phyloP scores from a whole-genome alignment of 495 filamentous ascomycete species.

The Massariosphaeria phaeospora region DNA sequence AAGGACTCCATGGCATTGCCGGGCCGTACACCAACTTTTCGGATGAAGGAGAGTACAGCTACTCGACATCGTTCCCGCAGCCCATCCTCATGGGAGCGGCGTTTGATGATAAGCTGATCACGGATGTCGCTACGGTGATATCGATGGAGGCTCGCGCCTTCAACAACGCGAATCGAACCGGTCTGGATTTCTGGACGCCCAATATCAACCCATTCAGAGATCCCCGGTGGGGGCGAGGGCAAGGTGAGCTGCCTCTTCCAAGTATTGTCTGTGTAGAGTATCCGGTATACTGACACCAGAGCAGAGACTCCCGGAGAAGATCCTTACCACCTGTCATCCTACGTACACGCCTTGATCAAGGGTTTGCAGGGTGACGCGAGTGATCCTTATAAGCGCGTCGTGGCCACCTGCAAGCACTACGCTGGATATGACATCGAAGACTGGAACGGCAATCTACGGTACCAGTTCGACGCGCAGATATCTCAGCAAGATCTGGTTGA shows the following conservation, averaged over 20 bases:
- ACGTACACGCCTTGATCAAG: conserved; percentile 55
- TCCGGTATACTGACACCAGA: neutral
- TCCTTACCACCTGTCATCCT: conserved; percentile 52
- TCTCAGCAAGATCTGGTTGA: conserved; percentile 53
- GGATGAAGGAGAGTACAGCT: conserved; percentile 49
- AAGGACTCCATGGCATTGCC: conserved; percentile 57
- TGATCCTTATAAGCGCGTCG: conserved; percentile 49
- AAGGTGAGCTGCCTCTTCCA: conserved; percentile 20
- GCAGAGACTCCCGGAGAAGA: conserved; percentile 61
- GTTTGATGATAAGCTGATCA: conserved; percentile 57
- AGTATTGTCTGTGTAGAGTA: neutral
- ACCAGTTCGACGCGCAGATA: conserved; percentile 54
- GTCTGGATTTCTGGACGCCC: conserved; percentile 61
- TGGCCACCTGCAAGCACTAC: conserved; percentile 62
- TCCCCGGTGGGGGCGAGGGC: conserved; percentile 34
- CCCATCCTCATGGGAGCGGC: conserved; percentile 58
- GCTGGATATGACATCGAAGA: conserved; percentile 62
- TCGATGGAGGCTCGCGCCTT: conserved; percentile 64
- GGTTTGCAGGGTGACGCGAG: conserved; percentile 55
- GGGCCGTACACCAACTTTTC: conserved; percentile 50
- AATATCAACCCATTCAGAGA: conserved; percentile 66
- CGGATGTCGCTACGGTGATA: conserved; percentile 53
- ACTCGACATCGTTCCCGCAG: conserved; percentile 59
- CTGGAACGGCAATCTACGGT: conserved; percentile 50
- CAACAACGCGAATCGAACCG: conserved; percentile 54